A percentile compares a stretch with the other conserved stretches of the same genome.
phyloP scores from a whole-genome alignment of 2,329 filamentous ascomycete genomes.

The Knufia fluminis region DNA sequence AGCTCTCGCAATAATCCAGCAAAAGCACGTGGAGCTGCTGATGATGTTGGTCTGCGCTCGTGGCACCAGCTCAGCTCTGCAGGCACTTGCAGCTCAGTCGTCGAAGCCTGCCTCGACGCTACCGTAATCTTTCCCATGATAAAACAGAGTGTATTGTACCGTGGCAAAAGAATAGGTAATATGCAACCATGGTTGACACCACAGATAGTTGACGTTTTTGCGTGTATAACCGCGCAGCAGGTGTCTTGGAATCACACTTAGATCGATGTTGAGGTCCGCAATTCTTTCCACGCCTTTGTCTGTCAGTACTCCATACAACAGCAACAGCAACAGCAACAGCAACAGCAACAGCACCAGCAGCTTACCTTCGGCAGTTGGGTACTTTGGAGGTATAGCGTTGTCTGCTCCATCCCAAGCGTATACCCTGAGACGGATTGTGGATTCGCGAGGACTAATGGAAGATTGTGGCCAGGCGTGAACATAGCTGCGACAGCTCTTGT shows the following conservation, averaged over 20 bases:
- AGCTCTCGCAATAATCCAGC: too few species aligned
- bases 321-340: too few species aligned
- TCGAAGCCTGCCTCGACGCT: conserved; percentile 17
- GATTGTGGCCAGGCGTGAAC: not conserved
- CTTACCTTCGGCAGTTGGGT: not conserved
- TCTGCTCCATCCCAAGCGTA: conserved; percentile 1
- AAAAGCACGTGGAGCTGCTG: too few species aligned
- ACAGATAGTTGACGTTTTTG: conserved; percentile 8
- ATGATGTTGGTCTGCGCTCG: too few species aligned
- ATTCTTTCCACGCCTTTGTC: conserved; percentile 18
- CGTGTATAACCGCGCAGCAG: conserved; percentile 12
- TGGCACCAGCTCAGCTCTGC: too few species aligned
- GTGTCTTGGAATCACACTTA: conserved; percentile 13
- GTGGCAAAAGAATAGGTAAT: conserved; percentile 21
- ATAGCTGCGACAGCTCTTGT: not conserved
- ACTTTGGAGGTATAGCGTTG: not conserved
- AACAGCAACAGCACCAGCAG: too few species aligned
- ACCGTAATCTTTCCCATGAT: conserved; percentile 17
- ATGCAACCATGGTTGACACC: conserved; percentile 12
- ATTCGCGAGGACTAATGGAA: not conserved
- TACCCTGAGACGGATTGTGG: not conserved
- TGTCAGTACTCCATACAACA: too few species aligned
- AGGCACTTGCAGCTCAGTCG: too few species aligned
- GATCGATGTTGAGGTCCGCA: conserved; percentile 14
- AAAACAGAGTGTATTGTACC: conserved; percentile 21